Base-by-base conservation (phyloP, 2,329 filamentous ascomycete species). In the Diaporthe citriasiana region DNA sequence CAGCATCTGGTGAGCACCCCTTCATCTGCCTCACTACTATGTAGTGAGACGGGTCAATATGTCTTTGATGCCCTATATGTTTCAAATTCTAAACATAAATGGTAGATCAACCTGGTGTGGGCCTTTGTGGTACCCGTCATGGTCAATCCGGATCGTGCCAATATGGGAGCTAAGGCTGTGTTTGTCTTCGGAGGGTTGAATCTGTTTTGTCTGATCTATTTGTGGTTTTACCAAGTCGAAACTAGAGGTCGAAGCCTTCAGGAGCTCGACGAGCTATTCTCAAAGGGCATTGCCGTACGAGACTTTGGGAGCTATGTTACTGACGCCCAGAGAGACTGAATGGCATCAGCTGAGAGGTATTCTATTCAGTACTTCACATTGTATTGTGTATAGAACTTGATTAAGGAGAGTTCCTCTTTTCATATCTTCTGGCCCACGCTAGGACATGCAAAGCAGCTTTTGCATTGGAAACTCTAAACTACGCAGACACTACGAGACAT, bases 161-260 rank as follows among this genome's bases (percentile, higher is more conserved):
- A 85, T 70, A 76, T 85, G 3, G 80, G 80, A 3, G 82, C 63
- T 5, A 83, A 83, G 73, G 79, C 81, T 19, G 77, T 78, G 0
- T 83, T 83, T 70, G 79, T 68, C 40, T 83, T 83, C 76, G 81
- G 80, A 12, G 80, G 77, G 0, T 74, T 81, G 19, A 75, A 76
- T 51, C 65, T 80, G 2, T 40, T 80, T 27, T 78, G 73, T 50
- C 73, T 78, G 27, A 74, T 79, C 35, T 82, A 77, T 75, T 19
- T 82, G 40, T 68, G 77, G 75, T 77, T 78, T 38, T 79, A 72
- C 57, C 78, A 82, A 82, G 85, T 84, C 13, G 77, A 79, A 73
- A 78, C 76, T 15, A 40, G 13, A 40, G 68, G 51, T 4, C n/a
- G 68, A 35, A 71, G 50, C 33, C 42, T 71, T 35, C 10, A 40